A percentile compares a stretch with the other conserved stretches of the same genome.
Evolutionary conservation across 2,329 filamentous ascomycete species (phyloP).

Genomic region (Penicillium hesseltinei): DNA sequence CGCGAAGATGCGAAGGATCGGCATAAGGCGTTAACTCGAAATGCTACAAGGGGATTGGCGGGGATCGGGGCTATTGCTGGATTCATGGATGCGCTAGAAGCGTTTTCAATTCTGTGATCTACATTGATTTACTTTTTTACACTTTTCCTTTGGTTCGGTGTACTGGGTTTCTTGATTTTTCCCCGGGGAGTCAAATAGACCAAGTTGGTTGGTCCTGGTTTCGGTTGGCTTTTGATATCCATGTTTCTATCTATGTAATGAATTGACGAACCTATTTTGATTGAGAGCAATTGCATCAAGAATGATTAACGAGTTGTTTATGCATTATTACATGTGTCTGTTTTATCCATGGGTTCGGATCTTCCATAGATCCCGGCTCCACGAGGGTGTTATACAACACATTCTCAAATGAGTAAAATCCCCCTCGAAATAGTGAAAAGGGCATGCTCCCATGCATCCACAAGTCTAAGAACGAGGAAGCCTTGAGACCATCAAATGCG

Average conservation of each 20-base stretch:
- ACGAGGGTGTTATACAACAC: not conserved
- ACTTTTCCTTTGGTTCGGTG: not conserved
- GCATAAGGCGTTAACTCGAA: conserved; percentile 32
- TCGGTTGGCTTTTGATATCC: conserved; percentile 2
- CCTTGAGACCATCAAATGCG: too few species aligned
- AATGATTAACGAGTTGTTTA: not conserved
- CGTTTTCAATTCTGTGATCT: conserved; percentile 24
- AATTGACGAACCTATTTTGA: not conserved
- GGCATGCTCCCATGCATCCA: not conserved
- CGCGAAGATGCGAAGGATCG: conserved; percentile 24
- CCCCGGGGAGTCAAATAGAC: not conserved
- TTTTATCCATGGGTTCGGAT: not conserved
- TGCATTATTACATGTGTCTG: not conserved
- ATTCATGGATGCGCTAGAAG: conserved; percentile 42
- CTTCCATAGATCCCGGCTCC: not conserved
- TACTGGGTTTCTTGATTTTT: not conserved
- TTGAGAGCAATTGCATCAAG: not conserved
- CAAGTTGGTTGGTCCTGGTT: not conserved
- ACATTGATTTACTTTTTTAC: not conserved
- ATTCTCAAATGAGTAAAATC: too few species aligned
- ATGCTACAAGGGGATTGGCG: conserved; percentile 36
- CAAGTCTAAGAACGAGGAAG: not conserved
- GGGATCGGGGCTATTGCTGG: conserved; percentile 40
- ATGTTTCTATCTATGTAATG: not conserved
- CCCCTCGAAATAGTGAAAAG: too few species aligned